Evolutionary conservation across 352 stramenopile species (phyloP).

Genomic region (Phytophthora idaei): DNA sequence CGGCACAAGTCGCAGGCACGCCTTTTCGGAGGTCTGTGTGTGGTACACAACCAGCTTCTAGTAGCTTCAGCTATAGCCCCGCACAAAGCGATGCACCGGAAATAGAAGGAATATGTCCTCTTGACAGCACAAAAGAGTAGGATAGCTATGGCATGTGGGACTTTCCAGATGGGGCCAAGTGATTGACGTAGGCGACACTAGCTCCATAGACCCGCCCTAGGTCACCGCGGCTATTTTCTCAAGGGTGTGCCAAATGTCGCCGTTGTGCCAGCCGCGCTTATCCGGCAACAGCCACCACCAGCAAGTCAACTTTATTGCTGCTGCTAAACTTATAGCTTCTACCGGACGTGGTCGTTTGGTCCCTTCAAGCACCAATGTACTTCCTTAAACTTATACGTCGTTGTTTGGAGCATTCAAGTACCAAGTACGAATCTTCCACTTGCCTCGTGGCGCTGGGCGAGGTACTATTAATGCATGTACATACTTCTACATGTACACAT

Average conservation of each 20-base stretch:
- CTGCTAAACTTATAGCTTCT: no score
- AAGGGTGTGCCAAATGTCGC: not conserved
- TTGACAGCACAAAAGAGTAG: not conserved
- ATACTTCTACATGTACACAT: not conserved
- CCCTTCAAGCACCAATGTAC: no score
- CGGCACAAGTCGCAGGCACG: slow-evolving; percentile 11
- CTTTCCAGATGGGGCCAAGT: not conserved
- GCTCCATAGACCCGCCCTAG: not conserved
- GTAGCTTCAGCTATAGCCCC: not conserved
- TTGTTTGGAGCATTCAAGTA: not conserved
- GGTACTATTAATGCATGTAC: not conserved
- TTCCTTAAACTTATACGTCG: slow-evolving; percentile 1
- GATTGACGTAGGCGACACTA: not conserved
- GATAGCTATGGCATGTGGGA: slow-evolving; percentile 6
- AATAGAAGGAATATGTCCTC: not conserved
- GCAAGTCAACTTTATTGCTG: no score
- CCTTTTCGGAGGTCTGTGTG: slow-evolving; percentile 3
- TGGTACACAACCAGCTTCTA: not conserved
- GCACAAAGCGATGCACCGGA: slow-evolving; percentile 2
- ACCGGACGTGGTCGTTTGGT: no score
- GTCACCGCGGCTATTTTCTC: not conserved
- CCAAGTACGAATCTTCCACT: slow-evolving; percentile 22
- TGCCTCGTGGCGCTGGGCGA: slow-evolving; percentile 7
- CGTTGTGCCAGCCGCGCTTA: not conserved
- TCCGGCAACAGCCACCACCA: no score